Evolutionary conservation across 1,284 basidiomycete genomes (phyloP), one percentile per base, ranked within the genome.

Genomic region (Trichosporon sp.): DNA sequence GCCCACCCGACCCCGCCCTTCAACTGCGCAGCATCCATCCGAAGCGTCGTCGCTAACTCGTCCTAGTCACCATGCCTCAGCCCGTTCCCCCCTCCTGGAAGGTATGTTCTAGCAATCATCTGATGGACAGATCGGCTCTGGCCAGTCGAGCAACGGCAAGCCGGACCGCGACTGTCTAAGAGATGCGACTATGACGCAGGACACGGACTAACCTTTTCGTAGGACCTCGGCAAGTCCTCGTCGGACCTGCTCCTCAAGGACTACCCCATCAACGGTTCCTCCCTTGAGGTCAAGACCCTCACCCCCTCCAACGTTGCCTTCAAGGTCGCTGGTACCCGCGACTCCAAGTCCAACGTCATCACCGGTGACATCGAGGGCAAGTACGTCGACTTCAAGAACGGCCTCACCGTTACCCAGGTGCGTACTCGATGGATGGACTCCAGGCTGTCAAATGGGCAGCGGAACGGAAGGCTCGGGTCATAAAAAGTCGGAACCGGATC

Each of bases 211-310:
- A 63, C 62, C 21, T 36, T 34, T 23, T 27, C 21, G 44, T 62
- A 94, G 91, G 92, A 95, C 83, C 88, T 95, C 77, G 95, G 95
- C 83, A 96, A 96, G 88, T 94, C 93, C 73, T 92, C 94, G 82
- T 91, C 89, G 78, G 95, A 99, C 86, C 84, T 98, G 71, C 86
- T 99, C 73, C 85, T 85, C 82, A 95, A 91, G 86, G 96, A 99
- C 85, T 97, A 89, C 85, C 89, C 87, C 75, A 90, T 94, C 72
- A 73, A 83, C 84, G 74, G 89, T 87, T 89, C 86, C 65, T 82
- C 85, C 61, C 87, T 95, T 73, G 91, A 94, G 83, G 90, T 95
- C 80, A 98, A 98, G 88, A 99, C 95, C 71, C 88, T 89, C 81
- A 92, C 95, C 4, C 92, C 95, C 58, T 90, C 89, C 71, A 86